A percentile compares a stretch with the other conserved stretches of the same genome.
phyloP scores from a whole-genome alignment of 495 filamentous ascomycete species.

The Lepraria neglecta region DNA sequence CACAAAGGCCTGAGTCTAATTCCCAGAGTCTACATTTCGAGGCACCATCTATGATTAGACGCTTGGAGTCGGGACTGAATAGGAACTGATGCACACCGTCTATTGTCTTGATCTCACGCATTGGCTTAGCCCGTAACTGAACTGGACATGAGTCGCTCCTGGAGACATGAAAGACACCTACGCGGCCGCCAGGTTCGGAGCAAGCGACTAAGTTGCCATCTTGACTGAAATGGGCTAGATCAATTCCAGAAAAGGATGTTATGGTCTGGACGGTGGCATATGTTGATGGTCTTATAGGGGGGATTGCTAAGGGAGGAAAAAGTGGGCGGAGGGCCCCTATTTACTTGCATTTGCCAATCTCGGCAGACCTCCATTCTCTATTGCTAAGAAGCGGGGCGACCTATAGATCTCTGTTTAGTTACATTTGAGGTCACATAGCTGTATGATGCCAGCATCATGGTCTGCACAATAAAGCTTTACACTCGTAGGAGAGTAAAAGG shows the following conservation, averaged over 20 bases:
- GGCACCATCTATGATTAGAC: not conserved
- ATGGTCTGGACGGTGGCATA: too few relatives aligned
- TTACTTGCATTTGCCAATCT: too few relatives aligned
- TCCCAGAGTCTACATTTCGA: not conserved
- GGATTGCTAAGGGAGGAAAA: too few relatives aligned
- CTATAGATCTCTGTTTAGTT: not conserved
- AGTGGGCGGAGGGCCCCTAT: too few relatives aligned
- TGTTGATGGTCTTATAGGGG: too few relatives aligned
- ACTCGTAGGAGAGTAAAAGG: not conserved
- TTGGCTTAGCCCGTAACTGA: not conserved
- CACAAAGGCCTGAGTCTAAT: not conserved
- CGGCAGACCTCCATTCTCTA: too few relatives aligned
- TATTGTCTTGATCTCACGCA: slow-evolving; percentile 3
- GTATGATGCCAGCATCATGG: slow-evolving; percentile 12
- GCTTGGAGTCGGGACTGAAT: slow-evolving; percentile 4
- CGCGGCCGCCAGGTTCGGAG: slow-evolving; percentile 1
- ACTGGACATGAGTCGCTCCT: not conserved
- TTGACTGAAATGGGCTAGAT: not conserved
- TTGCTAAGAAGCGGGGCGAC: too few relatives aligned
- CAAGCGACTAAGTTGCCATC: not conserved
- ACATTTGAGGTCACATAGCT: slow-evolving; percentile 7
- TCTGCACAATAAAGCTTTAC: slow-evolving; percentile 8
- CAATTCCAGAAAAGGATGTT: not conserved
- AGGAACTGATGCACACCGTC: slow-evolving; percentile 1
- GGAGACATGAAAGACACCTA: not conserved